These are phyloP conservation scores for Filosporella fistucella DNA, from an alignment of 495 filamentous ascomycete species.

Conservation along the genomic window DNA sequence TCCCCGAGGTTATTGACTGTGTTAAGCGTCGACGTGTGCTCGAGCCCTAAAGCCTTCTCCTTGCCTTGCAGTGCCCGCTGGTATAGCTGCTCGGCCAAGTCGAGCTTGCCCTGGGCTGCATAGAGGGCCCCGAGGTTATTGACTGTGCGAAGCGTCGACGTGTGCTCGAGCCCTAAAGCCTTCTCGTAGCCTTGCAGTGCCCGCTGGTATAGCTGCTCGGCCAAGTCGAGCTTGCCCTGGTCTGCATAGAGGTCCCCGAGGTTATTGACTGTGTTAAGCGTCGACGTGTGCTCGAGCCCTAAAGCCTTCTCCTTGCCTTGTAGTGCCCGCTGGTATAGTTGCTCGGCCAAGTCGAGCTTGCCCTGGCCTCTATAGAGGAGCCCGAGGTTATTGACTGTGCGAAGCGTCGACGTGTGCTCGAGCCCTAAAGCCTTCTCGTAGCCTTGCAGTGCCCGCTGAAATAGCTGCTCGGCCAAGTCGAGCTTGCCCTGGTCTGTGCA, in stretches of 20 bases:
- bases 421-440: constrained; percentile 31
- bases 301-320: constrained; percentile 31
- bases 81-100: constrained; percentile 30
- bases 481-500: constrained; percentile 18
- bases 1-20: constrained; percentile 25
- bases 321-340: constrained; percentile 30
- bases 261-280: constrained; percentile 27
- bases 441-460: constrained; percentile 27
- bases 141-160: constrained; percentile 33
- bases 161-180: constrained; percentile 31
- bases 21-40: constrained; percentile 35
- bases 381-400: constrained; percentile 34
- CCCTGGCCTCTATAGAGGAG: constrained; percentile 24
- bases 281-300: constrained; percentile 30
- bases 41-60: constrained; percentile 34
- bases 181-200: constrained; percentile 33
- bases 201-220: constrained; percentile 28
- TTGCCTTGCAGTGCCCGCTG: constrained; percentile 30
- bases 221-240: constrained; percentile 26
- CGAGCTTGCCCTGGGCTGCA: constrained; percentile 26
- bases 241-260: constrained; percentile 23
- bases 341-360: constrained; percentile 27
- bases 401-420: constrained; percentile 35
- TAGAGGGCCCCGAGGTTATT: constrained; percentile 26
- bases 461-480: constrained; percentile 21